Evolutionary conservation across 805 yeast species (phyloP).

Genomic region (Pichia eremophila): DNA sequence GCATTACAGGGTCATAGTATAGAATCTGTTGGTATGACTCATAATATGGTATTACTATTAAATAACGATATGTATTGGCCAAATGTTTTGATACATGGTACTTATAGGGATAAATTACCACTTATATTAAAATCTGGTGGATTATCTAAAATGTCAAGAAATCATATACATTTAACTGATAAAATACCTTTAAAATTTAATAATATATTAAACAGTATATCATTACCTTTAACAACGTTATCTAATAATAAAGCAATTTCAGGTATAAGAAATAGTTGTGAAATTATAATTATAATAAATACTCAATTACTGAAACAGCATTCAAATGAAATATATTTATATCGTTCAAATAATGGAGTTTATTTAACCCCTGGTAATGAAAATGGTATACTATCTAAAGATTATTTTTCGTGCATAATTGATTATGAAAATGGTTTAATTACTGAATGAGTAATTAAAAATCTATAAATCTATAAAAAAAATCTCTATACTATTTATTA

Average conservation of each 20-base stretch:
- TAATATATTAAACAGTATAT: constrained; percentile 1
- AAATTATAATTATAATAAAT: constrained; percentile 57
- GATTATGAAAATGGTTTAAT: neutral
- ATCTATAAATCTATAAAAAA: neutral
- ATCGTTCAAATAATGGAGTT: constrained; percentile 64
- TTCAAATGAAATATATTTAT: constrained; percentile 39
- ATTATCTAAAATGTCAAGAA: constrained; percentile 59
- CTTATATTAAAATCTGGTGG: constrained; percentile 46
- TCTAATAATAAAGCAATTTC: constrained; percentile 36
- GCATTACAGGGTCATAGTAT: constrained; percentile 94
- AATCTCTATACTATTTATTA: neutral
- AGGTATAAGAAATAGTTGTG: constrained; percentile 59
- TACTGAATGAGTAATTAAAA: neutral
- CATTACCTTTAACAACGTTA: neutral
- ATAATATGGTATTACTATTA: constrained; percentile 22
- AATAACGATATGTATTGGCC: constrained; percentile 35
- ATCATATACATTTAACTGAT: constrained; percentile 79
- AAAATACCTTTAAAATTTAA: constrained; percentile 33
- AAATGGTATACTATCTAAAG: constrained; percentile 37
- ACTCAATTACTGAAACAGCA: constrained; percentile 32
- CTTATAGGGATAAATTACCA: constrained; percentile 40
- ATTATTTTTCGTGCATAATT: neutral
- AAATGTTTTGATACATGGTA: constrained; percentile 66
- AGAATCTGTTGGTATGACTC: constrained; percentile 28
- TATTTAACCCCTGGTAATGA: constrained; percentile 55